Conservation (phyloP, 1,284 basidiomycete species). For the Cryptococcus amylolentus region DNA sequence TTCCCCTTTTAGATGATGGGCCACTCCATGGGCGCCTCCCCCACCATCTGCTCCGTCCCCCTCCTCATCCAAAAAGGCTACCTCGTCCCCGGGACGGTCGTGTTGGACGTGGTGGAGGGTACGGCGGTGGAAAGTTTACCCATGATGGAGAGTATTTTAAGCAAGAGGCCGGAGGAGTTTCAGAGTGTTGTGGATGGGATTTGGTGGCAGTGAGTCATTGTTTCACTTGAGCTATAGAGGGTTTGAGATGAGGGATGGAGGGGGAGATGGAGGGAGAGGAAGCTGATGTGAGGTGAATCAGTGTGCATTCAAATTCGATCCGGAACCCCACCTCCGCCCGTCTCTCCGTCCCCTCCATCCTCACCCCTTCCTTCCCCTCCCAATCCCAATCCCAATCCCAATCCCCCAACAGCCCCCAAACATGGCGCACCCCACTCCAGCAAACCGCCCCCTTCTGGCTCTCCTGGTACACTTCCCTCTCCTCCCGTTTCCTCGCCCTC, state of each 20-base stretch:
- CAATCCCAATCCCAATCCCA: constrained; percentile 22
- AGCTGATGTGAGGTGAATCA: constrained; percentile 36
- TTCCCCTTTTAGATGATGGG: too few relatives aligned
- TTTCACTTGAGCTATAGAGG: too few relatives aligned
- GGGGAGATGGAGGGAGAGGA: too few relatives aligned
- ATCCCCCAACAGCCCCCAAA: constrained; percentile 28
- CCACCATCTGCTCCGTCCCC: constrained; percentile 69
- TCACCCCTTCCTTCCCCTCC: constrained; percentile 49
- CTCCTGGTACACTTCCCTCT: constrained; percentile 91
- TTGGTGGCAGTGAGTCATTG: constrained; percentile 81
- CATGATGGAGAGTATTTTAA: constrained; percentile 84
- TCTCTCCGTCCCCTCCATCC: constrained; percentile 74
- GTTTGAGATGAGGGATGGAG: too few relatives aligned
- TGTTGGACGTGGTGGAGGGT: constrained; percentile 95
- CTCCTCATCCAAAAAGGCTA: constrained; percentile 65
- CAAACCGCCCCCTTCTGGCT: constrained; percentile 85
- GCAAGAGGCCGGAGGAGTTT: constrained; percentile 79
- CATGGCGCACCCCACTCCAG: constrained; percentile 80
- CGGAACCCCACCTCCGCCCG: constrained; percentile 74
- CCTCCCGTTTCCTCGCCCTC: constrained; percentile 68
- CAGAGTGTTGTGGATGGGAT: constrained; percentile 77
- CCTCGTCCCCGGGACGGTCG: constrained; percentile 73
- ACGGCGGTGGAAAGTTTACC: constrained; percentile 90
- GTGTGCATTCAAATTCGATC: constrained; percentile 70
- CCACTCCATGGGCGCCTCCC: constrained; percentile 88